Conservation (phyloP, 495 filamentous ascomycete genomes). For the Neurospora sublineolata region DNA sequence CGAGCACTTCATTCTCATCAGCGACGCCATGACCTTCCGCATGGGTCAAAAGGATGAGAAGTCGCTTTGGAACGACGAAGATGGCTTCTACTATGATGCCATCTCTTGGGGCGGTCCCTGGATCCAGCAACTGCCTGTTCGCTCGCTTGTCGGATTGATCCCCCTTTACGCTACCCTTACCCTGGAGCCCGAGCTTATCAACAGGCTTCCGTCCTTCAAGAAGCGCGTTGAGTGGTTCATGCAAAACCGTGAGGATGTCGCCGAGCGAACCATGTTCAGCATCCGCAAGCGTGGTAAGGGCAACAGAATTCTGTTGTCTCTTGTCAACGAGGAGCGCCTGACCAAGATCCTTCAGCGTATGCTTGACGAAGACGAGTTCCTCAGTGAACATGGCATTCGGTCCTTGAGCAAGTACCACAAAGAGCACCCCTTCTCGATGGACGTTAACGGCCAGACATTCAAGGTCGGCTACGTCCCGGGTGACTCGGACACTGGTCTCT, state of each 20-base stretch:
- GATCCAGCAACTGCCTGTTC: slow-evolving; percentile 82
- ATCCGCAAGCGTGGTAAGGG: slow-evolving; percentile 82
- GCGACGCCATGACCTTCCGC: slow-evolving; percentile 92
- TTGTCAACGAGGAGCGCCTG: slow-evolving; percentile 82
- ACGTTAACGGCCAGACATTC: slow-evolving; percentile 85
- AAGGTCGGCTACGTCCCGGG: slow-evolving; percentile 83
- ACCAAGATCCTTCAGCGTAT: slow-evolving; percentile 78
- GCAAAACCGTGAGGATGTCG: slow-evolving; percentile 70
- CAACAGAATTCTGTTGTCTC: slow-evolving; percentile 68
- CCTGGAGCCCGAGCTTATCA: slow-evolving; percentile 84
- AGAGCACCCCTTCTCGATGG: slow-evolving; percentile 84
- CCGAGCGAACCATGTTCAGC: slow-evolving; percentile 83
- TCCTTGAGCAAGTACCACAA: slow-evolving; percentile 91
- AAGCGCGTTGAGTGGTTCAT: slow-evolving; percentile 87
- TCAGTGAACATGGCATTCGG: slow-evolving; percentile 80
- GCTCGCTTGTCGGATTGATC: slow-evolving; percentile 86
- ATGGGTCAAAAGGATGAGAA: slow-evolving; percentile 61
- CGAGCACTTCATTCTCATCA: slow-evolving; percentile 95
- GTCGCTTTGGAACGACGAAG: slow-evolving; percentile 89
- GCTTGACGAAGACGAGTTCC: slow-evolving; percentile 89
- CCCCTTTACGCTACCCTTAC: slow-evolving; percentile 87
- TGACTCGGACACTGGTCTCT: slow-evolving; percentile 85
- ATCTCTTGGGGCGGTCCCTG: slow-evolving; percentile 90
- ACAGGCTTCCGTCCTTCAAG: slow-evolving; percentile 88
- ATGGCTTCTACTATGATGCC: slow-evolving; percentile 96